Percentiles rank a stretch among this genome's conserved stretches.
These are phyloP conservation scores for Hypericum perforatum DNA, from an alignment of 345 rosid species.

Conservation along the genomic window DNA sequence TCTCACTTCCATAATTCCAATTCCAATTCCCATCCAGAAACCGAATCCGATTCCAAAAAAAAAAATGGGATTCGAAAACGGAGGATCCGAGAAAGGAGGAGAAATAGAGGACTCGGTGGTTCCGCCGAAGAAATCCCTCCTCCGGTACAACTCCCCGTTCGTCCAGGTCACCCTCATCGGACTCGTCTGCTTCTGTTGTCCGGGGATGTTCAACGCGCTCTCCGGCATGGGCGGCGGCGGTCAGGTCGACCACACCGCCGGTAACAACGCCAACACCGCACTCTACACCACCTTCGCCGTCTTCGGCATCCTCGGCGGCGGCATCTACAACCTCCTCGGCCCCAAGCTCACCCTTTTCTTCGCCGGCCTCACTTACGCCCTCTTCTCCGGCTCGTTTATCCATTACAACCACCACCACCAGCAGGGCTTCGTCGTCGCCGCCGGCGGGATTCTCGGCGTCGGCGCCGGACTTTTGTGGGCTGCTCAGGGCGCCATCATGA, in stretches of 20 bases:
- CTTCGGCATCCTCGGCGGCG: conserved; percentile 54
- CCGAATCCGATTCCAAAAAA: too few relatives aligned
- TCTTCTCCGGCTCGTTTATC: conserved; percentile 56
- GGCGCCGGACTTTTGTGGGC: conserved; percentile 97
- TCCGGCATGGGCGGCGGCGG: conserved; percentile 98
- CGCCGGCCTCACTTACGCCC: conserved; percentile 68
- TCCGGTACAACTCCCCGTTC: conserved; percentile 69
- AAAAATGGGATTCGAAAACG: conserved; percentile 19
- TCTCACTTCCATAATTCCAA: too few relatives aligned
- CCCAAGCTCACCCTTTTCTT: conserved; percentile 51
- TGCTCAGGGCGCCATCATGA: conserved; percentile 88
- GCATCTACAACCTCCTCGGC: conserved; percentile 56
- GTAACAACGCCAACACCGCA: conserved; percentile 78
- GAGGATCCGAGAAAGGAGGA: conserved; percentile 18
- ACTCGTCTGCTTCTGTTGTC: conserved; percentile 89
- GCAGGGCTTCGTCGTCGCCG: conserved; percentile 40
- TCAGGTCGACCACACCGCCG: conserved; percentile 67
- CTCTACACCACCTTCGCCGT: conserved; percentile 54
- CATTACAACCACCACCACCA: conserved; percentile 44
- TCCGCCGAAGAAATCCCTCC: conserved; percentile 12
- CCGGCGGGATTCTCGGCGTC: conserved; percentile 61
- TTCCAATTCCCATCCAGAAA: too few relatives aligned
- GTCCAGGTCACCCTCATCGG: conserved; percentile 66
- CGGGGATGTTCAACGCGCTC: conserved; percentile 94
- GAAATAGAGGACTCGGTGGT: not conserved